These are phyloP conservation scores for Dactylonectria macrodidyma DNA, from an alignment of 2,329 filamentous ascomycete genomes.

Conservation along the genomic window DNA sequence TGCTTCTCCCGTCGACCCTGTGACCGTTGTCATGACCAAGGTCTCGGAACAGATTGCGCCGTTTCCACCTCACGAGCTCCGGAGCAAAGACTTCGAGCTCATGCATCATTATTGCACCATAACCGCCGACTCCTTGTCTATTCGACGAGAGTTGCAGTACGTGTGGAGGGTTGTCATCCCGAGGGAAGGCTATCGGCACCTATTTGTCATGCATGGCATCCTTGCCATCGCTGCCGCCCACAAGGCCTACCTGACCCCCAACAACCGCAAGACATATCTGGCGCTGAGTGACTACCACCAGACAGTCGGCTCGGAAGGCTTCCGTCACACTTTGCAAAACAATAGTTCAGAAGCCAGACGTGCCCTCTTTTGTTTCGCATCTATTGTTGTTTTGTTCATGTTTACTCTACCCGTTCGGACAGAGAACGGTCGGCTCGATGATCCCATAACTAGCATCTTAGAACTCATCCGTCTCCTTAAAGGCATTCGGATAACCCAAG, in stretches of 20 bases:
- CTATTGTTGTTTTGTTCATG: conserved; percentile 53
- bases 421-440: conserved; percentile 32
- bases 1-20: conserved; percentile 26
- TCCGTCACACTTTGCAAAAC: conserved; percentile 41
- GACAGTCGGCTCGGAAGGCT: conserved; percentile 49
- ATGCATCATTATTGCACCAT: conserved; percentile 51
- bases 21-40: conserved; percentile 26
- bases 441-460: conserved; percentile 40
- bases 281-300: conserved; percentile 49
- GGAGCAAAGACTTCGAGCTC: conserved; percentile 46
- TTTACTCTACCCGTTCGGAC: conserved; percentile 41
- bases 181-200: conserved; percentile 45
- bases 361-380: conserved; percentile 59
- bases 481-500: conserved; percentile 41
- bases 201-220: conserved; percentile 51
- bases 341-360: conserved; percentile 39
- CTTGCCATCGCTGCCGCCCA: conserved; percentile 49
- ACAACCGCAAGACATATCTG: conserved; percentile 43
- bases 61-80: conserved; percentile 42
- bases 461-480: conserved; percentile 41
- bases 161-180: conserved; percentile 49
- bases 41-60: conserved; percentile 42
- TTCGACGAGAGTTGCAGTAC: conserved; percentile 42
- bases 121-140: conserved; percentile 43
- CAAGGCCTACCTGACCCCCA: conserved; percentile 50